These are phyloP conservation scores for Porogramme epimiltina DNA, from an alignment of 1,284 basidiomycete species.

Conservation along the genomic window DNA sequence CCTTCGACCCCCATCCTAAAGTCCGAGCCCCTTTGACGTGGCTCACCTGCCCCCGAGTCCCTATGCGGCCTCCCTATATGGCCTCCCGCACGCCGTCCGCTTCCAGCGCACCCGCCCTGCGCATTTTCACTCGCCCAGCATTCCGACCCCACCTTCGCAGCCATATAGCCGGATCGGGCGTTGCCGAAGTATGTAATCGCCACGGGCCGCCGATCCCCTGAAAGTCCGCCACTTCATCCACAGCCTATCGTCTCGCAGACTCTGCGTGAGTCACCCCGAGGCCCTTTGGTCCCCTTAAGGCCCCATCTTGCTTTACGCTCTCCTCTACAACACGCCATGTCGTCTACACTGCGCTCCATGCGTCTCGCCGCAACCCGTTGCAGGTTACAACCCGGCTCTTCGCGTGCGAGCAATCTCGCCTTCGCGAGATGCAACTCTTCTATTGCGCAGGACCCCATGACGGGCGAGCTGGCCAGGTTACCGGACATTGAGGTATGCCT, in stretches of 20 bases:
- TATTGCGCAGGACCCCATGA: conserved; percentile 25
- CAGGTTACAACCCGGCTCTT: conserved; percentile 4
- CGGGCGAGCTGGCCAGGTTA: conserved; percentile 25
- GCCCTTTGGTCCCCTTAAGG: neutral
- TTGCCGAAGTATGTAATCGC: too few species aligned
- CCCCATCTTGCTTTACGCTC: neutral
- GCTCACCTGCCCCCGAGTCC: too few species aligned
- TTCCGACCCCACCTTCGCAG: too few species aligned
- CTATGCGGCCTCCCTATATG: too few species aligned
- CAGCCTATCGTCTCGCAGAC: neutral
- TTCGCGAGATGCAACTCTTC: conserved; percentile 24
- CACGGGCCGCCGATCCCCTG: neutral
- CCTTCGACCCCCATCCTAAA: too few species aligned
- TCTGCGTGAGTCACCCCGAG: conserved; percentile 7
- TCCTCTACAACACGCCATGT: conserved; percentile 6
- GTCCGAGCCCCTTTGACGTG: too few species aligned
- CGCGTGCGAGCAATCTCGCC: conserved; percentile 7
- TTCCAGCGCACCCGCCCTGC: too few species aligned
- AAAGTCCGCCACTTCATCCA: too few species aligned
- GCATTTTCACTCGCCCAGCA: too few species aligned
- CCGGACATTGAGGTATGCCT: conserved; percentile 33
- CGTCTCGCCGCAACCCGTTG: conserved; percentile 6
- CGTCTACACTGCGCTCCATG: conserved; percentile 12
- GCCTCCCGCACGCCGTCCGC: too few species aligned
- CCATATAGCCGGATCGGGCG: too few species aligned